Conservation (phyloP, 2,329 filamentous ascomycete genomes). For the Fusarium sp. region DNA sequence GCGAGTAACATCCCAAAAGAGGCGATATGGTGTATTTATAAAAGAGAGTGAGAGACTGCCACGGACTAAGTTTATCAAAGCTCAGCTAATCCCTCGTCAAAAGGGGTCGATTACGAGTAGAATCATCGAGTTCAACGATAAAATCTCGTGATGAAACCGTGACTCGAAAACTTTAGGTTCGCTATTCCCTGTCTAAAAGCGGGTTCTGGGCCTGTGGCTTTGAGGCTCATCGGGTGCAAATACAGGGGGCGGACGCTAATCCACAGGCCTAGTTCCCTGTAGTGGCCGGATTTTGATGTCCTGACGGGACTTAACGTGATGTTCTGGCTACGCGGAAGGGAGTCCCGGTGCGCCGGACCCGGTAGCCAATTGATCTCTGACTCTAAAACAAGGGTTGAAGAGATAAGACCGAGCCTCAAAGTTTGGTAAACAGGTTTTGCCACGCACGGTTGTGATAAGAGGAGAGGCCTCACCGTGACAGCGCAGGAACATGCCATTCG, state of each 20-base stretch:
- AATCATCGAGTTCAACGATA: slow-evolving; percentile 30
- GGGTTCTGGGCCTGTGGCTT: slow-evolving; percentile 5
- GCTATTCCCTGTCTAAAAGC: slow-evolving; percentile 27
- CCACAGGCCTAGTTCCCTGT: neutral
- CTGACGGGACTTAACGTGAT: slow-evolving; percentile 34
- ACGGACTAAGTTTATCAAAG: neutral
- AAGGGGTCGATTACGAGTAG: slow-evolving; percentile 35
- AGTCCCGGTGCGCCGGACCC: slow-evolving; percentile 31
- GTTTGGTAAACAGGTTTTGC: slow-evolving; percentile 17
- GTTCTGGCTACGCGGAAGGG: slow-evolving; percentile 25
- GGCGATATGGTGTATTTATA: slow-evolving; percentile 25
- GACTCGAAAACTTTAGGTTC: slow-evolving; percentile 25
- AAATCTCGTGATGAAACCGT: slow-evolving; percentile 41
- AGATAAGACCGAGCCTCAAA: slow-evolving; percentile 46
- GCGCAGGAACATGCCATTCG: neutral
- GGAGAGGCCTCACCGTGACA: slow-evolving; percentile 24
- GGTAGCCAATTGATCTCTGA: slow-evolving; percentile 30
- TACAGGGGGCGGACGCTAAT: slow-evolving; percentile 8
- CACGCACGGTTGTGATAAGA: slow-evolving; percentile 13
- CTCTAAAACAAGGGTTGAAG: neutral
- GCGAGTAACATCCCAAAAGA: no score
- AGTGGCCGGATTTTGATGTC: slow-evolving; percentile 10
- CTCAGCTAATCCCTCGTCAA: slow-evolving; percentile 15
- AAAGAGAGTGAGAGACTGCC: neutral
- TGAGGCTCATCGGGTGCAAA: slow-evolving; percentile 35